A percentile compares a stretch with the other conserved stretches of the same genome.
Conservation (phyloP, 345 rosid species). For the Eucalyptus dawsonii region DNA sequence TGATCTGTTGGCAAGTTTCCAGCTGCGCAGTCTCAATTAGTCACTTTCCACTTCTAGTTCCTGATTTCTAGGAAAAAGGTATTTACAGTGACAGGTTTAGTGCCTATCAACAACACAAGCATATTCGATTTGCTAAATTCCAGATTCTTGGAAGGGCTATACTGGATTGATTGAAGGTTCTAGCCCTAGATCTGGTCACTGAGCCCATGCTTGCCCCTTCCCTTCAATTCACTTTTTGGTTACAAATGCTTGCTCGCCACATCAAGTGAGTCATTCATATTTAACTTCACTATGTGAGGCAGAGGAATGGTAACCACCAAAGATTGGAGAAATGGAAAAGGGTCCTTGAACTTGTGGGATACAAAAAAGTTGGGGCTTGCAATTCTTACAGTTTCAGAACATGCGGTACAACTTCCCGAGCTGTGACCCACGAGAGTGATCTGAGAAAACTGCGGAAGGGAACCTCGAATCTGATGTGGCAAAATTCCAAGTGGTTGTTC, state of each 20-base stretch:
- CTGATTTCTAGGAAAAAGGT: background rate
- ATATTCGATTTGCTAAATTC: background rate
- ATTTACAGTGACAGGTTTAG: background rate
- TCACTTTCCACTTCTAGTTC: background rate
- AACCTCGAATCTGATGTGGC: slow-evolving; percentile 94
- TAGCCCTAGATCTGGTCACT: background rate
- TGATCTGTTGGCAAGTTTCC: background rate
- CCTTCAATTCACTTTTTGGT: background rate
- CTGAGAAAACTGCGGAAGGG: slow-evolving; percentile 71
- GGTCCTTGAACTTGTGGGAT: background rate
- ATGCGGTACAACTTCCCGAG: slow-evolving; percentile 85
- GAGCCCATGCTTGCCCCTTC: background rate
- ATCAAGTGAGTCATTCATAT: background rate
- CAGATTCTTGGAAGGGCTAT: background rate
- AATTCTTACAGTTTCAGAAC: slow-evolving; percentile 62
- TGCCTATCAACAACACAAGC: background rate
- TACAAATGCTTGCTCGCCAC: background rate
- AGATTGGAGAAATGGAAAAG: background rate
- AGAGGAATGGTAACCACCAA: background rate
- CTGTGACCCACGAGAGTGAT: slow-evolving; percentile 78
- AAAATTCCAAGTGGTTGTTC: slow-evolving; percentile 82
- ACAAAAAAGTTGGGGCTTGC: background rate
- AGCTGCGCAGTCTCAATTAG: background rate
- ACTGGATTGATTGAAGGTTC: background rate
- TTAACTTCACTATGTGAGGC: background rate